phyloP scores from a whole-genome alignment of 2,329 filamentous ascomycete species.

The Simplicillium aogashimaense region DNA sequence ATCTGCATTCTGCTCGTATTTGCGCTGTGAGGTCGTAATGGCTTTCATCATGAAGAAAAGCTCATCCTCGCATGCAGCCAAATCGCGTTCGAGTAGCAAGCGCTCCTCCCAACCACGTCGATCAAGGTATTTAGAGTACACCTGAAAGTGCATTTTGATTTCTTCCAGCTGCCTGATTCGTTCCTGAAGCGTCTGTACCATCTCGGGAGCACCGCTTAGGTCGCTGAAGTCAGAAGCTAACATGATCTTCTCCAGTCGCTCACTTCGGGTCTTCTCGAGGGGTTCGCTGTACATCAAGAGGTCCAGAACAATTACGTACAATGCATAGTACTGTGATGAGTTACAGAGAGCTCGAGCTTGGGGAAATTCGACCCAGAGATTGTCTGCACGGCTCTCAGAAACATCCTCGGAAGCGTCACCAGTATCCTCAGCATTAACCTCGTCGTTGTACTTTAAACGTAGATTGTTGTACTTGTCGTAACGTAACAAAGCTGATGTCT shows the following conservation, averaged over 20 bases:
- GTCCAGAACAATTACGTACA: slow-evolving; percentile 97
- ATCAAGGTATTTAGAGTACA: slow-evolving; percentile 80
- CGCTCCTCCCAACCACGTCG: slow-evolving; percentile 86
- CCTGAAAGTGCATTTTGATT: slow-evolving; percentile 93
- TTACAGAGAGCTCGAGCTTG: slow-evolving; percentile 92
- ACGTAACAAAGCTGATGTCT: slow-evolving; percentile 85
- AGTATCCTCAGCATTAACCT: slow-evolving; percentile 57
- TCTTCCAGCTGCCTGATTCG: slow-evolving; percentile 90
- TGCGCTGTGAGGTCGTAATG: slow-evolving; percentile 90
- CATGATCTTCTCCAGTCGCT: slow-evolving; percentile 97
- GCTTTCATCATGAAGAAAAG: slow-evolving; percentile 99
- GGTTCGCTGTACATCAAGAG: slow-evolving; percentile 94
- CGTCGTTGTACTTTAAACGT: slow-evolving; percentile 93
- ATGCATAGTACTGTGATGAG: slow-evolving; percentile 91
- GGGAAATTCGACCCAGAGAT: slow-evolving; percentile 94
- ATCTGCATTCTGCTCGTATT: slow-evolving; percentile 61
- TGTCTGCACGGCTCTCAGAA: slow-evolving; percentile 77
- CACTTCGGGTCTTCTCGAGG: slow-evolving; percentile 90
- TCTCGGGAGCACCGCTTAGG: slow-evolving; percentile 81
- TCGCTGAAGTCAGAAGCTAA: slow-evolving; percentile 98
- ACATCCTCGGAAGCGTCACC: slow-evolving; percentile 40
- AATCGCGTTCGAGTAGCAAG: slow-evolving; percentile 77
- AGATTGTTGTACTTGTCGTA: slow-evolving; percentile 98
- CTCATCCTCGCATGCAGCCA: slow-evolving; percentile 87
- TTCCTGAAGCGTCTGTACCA: slow-evolving; percentile 85